Conservation (phyloP, 768 basidiomycete genomes). For the Hypsizygus marmoreus region DNA sequence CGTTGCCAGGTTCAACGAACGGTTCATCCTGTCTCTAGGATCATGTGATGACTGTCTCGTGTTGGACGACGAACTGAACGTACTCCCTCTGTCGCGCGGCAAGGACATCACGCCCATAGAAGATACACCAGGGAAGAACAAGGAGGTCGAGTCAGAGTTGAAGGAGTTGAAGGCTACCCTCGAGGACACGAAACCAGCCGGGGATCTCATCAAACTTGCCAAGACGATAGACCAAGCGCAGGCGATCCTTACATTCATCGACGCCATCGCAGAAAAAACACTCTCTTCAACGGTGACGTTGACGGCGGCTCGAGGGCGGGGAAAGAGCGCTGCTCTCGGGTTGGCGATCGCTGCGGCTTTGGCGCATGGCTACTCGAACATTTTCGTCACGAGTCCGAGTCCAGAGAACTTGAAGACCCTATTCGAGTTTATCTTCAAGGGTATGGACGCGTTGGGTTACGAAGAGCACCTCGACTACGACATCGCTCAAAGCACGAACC, state of each 20-base stretch:
- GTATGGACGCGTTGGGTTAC: constrained; percentile 90
- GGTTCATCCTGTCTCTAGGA: constrained; percentile 96
- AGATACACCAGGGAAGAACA: constrained; percentile 36
- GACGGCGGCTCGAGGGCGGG: constrained; percentile 92
- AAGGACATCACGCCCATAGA: constrained; percentile 84
- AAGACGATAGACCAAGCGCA: constrained; percentile 95
- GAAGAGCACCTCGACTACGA: constrained; percentile 99
- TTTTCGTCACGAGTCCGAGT: constrained; percentile 96
- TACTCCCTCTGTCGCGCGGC: constrained; percentile 91
- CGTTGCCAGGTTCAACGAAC: constrained; percentile 96
- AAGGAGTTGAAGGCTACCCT: constrained; percentile 77
- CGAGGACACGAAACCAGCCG: constrained; percentile 81
- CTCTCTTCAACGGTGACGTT: constrained; percentile 93
- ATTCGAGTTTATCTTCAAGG: constrained; percentile 98
- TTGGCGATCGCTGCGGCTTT: constrained; percentile 92
- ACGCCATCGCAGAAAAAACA: constrained; percentile 91
- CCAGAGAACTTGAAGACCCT: constrained; percentile 97
- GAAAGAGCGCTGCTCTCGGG: constrained; percentile 96
- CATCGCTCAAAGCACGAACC: constrained; percentile 91
- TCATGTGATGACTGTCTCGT: constrained; percentile 92
- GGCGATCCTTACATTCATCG: constrained; percentile 91
- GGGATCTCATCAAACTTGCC: constrained; percentile 86
- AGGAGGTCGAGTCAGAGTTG: constrained; percentile 61
- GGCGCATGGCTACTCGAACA: constrained; percentile 93
- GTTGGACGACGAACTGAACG: constrained; percentile 97